Evolutionary conservation across 2,329 filamentous ascomycete species (phyloP).

Genomic region (Diaporthe humulicola): DNA sequence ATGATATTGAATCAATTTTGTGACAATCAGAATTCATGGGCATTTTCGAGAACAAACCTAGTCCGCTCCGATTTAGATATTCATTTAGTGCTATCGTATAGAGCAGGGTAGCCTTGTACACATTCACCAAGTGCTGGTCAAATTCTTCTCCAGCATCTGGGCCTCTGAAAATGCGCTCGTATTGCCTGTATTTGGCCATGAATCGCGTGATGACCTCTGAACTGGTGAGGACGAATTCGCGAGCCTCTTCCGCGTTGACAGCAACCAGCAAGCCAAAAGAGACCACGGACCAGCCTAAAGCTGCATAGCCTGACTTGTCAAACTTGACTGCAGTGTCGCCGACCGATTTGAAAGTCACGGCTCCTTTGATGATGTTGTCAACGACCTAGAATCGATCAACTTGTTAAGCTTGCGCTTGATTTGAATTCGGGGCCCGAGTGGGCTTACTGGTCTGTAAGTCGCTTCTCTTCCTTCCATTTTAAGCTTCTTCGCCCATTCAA

Average conservation of each 20-base stretch:
- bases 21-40: not conserved
- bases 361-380: not conserved
- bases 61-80: not conserved
- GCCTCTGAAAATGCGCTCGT: not conserved
- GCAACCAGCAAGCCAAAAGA: constrained; percentile 4
- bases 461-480: not conserved
- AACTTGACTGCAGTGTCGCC: constrained; percentile 2
- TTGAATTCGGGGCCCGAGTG: not conserved
- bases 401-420: too few species aligned
- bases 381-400: not conserved
- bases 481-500: not conserved
- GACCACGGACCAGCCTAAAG: not conserved
- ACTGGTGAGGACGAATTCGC: constrained; percentile 13
- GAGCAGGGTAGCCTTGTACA: constrained; percentile 3
- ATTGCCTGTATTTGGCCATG: not conserved
- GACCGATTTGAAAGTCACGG: not conserved
- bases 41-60: not conserved
- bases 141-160: not conserved
- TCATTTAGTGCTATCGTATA: not conserved
- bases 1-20: not conserved
- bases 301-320: constrained; percentile 12
- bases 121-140: not conserved
- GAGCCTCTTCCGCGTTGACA: not conserved
- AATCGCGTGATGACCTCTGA: not conserved
- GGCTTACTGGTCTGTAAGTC: not conserved